Conservation (phyloP, 2,329 filamentous ascomycete genomes). For the Penicillium sp. region DNA sequence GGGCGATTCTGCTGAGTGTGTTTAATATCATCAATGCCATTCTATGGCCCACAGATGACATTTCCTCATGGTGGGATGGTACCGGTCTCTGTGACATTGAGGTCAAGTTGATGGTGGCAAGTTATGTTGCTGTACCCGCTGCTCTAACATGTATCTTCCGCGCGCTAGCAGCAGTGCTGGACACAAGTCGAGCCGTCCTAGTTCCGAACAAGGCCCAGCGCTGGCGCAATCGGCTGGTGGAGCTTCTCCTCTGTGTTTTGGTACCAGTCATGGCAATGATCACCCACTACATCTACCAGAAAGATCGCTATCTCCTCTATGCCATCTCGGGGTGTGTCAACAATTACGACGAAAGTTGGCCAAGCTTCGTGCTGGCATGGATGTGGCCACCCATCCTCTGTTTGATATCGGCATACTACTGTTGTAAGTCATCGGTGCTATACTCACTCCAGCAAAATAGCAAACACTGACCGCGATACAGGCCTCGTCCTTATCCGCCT, state of each 20-base stretch:
- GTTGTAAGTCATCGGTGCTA: constrained; percentile 47
- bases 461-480: constrained; percentile 29
- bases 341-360: constrained; percentile 58
- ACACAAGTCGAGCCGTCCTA: constrained; percentile 57
- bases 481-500: constrained; percentile 62
- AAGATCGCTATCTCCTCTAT: constrained; percentile 57
- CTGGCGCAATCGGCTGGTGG: constrained; percentile 48
- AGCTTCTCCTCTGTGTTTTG: constrained; percentile 56
- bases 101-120: constrained; percentile 57
- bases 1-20: constrained; percentile 57
- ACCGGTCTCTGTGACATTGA: constrained; percentile 64
- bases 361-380: constrained; percentile 53
- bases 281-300: constrained; percentile 61
- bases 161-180: constrained; percentile 59
- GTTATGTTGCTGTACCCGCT: constrained; percentile 53
- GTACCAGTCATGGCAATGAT: constrained; percentile 57
- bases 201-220: constrained; percentile 51
- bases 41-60: constrained; percentile 63
- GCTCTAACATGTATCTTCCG: constrained; percentile 60
- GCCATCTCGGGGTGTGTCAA: constrained; percentile 60
- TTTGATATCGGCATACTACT: constrained; percentile 55
- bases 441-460: not conserved
- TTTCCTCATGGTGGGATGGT: constrained; percentile 58
- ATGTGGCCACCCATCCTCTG: constrained; percentile 59
- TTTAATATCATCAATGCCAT: constrained; percentile 62